These are phyloP conservation scores for Entomophthora muscae DNA, from an alignment of 371 early-diverging fungal species.

Conservation along the genomic window DNA sequence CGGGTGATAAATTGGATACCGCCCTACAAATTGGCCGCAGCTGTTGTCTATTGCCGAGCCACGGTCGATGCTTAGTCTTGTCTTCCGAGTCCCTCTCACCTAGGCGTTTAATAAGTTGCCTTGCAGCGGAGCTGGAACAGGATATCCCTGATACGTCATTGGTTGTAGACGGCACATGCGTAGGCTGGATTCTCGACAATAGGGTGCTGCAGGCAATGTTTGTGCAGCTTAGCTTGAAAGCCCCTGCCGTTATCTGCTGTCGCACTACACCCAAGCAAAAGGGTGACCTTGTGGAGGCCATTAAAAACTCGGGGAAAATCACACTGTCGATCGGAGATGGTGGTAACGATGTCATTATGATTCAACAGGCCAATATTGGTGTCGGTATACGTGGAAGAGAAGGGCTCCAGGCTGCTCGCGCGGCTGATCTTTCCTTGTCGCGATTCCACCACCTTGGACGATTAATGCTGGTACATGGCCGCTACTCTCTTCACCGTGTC, in stretches of 20 bases:
- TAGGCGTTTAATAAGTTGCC: background rate
- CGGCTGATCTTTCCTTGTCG: constrained; percentile 66
- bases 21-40: constrained; percentile 91
- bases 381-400: constrained; percentile 78
- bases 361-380: constrained; percentile 71
- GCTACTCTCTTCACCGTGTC: constrained; percentile 59
- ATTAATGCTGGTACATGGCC: constrained; percentile 63
- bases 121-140: background rate
- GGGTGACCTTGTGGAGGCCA: constrained; percentile 56
- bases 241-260: constrained; percentile 70
- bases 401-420: constrained; percentile 63
- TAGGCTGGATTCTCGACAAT: constrained; percentile 34
- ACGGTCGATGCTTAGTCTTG: constrained; percentile 26
- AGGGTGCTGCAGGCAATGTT: constrained; percentile 26
- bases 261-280: constrained; percentile 91
- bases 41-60: constrained; percentile 49
- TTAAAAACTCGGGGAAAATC: constrained; percentile 35
- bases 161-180: constrained; percentile 64
- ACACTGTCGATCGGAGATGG: constrained; percentile 90
- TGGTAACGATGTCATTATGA: constrained; percentile 92
- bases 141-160: constrained; percentile 19
- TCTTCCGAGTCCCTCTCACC: background rate
- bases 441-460: constrained; percentile 56
- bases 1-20: constrained; percentile 98
- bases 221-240: constrained; percentile 43